phyloP scores from a whole-genome alignment of 1,139 yeast species.

The Protomyces gravidus region DNA sequence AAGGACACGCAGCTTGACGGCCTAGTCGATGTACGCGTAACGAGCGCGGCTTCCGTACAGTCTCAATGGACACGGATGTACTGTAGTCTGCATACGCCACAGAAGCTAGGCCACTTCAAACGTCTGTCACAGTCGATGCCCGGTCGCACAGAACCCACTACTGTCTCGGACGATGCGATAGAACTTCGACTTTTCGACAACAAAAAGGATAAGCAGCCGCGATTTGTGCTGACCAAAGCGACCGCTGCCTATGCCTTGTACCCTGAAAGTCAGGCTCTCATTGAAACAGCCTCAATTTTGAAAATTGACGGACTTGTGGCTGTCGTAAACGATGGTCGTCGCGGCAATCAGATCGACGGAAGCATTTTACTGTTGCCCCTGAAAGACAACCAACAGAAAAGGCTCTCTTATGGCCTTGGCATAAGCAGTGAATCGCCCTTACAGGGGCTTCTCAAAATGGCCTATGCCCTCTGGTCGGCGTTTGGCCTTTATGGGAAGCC shows the following conservation, averaged over 20 bases:
- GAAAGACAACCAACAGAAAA: not conserved
- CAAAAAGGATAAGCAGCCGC: slow-evolving; percentile 8
- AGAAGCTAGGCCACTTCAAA: not conserved
- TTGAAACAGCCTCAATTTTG: slow-evolving; percentile 13
- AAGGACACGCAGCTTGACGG: not conserved
- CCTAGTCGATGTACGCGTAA: slow-evolving; percentile 11
- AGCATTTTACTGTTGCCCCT: slow-evolving; percentile 10
- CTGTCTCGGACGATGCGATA: not conserved
- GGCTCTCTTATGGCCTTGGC: not conserved
- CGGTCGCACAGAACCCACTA: not conserved
- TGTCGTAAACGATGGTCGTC: not conserved
- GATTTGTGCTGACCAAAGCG: not conserved
- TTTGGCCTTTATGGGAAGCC: slow-evolving; percentile 12
- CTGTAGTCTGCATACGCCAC: slow-evolving; percentile 1
- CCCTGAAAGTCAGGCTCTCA: slow-evolving; percentile 14
- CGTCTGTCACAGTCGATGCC: not conserved
- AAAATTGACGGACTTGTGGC: slow-evolving; percentile 15
- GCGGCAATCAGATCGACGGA: not conserved
- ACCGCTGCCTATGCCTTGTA: slow-evolving; percentile 14
- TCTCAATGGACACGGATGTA: slow-evolving; percentile 21
- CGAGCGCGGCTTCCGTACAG: slow-evolving; percentile 11
- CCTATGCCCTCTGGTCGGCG: slow-evolving; percentile 9
- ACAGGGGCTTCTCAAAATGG: slow-evolving; percentile 6
- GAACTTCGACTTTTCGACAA: slow-evolving; percentile 1
- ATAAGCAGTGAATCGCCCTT: not conserved